A percentile compares a stretch with the other conserved stretches of the same genome.
Conservation (phyloP, 805 yeast species). For the Pichia deserticola region DNA sequence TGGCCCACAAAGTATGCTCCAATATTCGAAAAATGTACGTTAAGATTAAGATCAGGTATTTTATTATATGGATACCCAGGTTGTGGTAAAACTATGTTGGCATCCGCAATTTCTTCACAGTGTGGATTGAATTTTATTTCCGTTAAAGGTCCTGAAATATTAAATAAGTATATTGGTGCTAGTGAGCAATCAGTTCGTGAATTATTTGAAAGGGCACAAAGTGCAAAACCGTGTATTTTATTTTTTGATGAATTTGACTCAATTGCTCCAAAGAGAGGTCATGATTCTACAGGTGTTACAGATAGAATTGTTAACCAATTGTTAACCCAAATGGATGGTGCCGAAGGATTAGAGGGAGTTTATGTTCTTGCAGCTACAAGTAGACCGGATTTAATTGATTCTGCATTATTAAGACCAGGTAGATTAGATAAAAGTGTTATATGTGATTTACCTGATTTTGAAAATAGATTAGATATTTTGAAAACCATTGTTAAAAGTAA, state of each 20-base stretch:
- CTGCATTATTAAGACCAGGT: no score
- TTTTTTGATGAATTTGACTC: slow-evolving; percentile 96
- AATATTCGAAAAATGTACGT: slow-evolving; percentile 81
- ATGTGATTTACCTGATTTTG: slow-evolving; percentile 74
- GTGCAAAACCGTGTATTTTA: slow-evolving; percentile 88
- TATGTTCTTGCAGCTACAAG: slow-evolving; percentile 95
- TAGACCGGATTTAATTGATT: slow-evolving; percentile 91
- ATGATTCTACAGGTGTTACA: slow-evolving; percentile 95
- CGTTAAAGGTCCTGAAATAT: slow-evolving; percentile 91
- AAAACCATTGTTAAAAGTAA: slow-evolving; percentile 42
- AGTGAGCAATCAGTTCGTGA: slow-evolving; percentile 93
- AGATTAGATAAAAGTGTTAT: slow-evolving; percentile 87
- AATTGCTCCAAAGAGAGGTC: slow-evolving; percentile 96
- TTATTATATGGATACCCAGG: slow-evolving; percentile 94
- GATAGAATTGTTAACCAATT: slow-evolving; percentile 96
- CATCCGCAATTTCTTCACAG: slow-evolving; percentile 89
- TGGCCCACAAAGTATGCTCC: slow-evolving; percentile 98
- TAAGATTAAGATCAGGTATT: slow-evolving; percentile 83
- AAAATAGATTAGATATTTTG: slow-evolving; percentile 70
- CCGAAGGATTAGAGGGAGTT: slow-evolving; percentile 95
- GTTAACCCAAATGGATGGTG: slow-evolving; percentile 98
- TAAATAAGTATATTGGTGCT: slow-evolving; percentile 94
- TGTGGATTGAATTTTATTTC: slow-evolving; percentile 92
- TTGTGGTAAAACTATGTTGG: slow-evolving; percentile 90
- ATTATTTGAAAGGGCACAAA: slow-evolving; percentile 86